Conservation (phyloP, 2,329 filamentous ascomycete species). For the Cytospora piceae region DNA sequence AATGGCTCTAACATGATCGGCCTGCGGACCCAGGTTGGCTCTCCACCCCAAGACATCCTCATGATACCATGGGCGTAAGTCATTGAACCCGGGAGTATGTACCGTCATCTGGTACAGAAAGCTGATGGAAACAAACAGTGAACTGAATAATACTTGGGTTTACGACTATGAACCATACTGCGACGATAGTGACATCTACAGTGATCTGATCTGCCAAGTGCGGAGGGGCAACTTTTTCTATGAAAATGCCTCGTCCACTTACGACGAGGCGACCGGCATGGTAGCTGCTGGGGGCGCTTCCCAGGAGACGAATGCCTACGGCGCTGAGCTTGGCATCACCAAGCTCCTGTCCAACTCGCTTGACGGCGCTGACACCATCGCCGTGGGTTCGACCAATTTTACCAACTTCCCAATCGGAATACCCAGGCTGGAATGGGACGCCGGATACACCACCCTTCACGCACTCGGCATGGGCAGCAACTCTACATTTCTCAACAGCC, state of each 20-base stretch:
- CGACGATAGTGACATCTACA: constrained; percentile 36
- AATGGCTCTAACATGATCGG: constrained; percentile 38
- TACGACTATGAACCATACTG: constrained; percentile 39
- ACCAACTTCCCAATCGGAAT: constrained; percentile 36
- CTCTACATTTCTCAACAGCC: constrained; percentile 34
- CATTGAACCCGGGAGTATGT: not conserved
- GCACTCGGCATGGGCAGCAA: constrained; percentile 38
- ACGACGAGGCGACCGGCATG: constrained; percentile 23
- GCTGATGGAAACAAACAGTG: constrained; percentile 33
- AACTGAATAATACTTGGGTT: constrained; percentile 43
- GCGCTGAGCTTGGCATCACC: not conserved
- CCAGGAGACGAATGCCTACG: constrained; percentile 24
- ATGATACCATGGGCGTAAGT: constrained; percentile 41
- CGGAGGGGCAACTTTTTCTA: constrained; percentile 33
- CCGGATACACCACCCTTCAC: constrained; percentile 37
- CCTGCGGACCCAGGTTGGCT: constrained; percentile 35
- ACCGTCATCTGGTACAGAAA: not conserved
- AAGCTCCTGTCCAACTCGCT: constrained; percentile 30
- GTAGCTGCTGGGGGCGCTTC: constrained; percentile 31
- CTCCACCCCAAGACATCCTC: constrained; percentile 36
- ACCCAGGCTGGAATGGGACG: constrained; percentile 36
- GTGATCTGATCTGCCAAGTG: constrained; percentile 37
- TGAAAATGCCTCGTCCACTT: constrained; percentile 32
- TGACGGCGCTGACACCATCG: constrained; percentile 33
- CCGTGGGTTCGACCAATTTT: constrained; percentile 14